Evolutionary conservation across 1,139 yeast genomes (phyloP).

Genomic region (Taphrina deformans): DNA sequence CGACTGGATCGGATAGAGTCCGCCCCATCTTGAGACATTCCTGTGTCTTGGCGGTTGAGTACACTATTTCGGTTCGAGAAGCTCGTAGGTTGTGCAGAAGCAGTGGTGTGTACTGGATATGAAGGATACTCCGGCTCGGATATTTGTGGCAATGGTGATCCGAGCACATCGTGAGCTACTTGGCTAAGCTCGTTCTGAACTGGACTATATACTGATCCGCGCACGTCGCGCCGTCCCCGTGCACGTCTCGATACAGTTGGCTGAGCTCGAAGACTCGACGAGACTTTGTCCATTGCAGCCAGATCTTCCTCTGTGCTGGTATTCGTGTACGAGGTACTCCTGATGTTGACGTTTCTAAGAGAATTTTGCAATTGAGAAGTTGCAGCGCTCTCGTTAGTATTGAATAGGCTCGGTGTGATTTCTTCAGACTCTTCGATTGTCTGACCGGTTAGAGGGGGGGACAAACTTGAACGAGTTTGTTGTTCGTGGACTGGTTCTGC

Average conservation of each 20-base stretch:
- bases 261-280: slow-evolving; percentile 30
- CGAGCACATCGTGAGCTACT: slow-evolving; percentile 27
- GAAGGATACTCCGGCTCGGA: background rate
- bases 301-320: slow-evolving; percentile 9
- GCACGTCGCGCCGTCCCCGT: slow-evolving; percentile 29
- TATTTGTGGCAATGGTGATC: slow-evolving; percentile 21
- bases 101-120: background rate
- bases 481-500: background rate
- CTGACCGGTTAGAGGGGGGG: background rate
- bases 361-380: slow-evolving; percentile 1
- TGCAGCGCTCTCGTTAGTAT: background rate
- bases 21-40: slow-evolving; percentile 9
- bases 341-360: slow-evolving; percentile 15
- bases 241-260: slow-evolving; percentile 23
- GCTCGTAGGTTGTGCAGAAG: background rate
- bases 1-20: slow-evolving; percentile 32
- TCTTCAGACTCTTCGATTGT: background rate
- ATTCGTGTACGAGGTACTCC: slow-evolving; percentile 2
- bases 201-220: slow-evolving; percentile 18
- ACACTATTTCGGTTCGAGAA: background rate
- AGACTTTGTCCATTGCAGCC: slow-evolving; percentile 40
- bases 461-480: background rate
- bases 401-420: background rate
- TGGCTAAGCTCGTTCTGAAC: background rate
- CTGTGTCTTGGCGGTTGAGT: slow-evolving; percentile 7